These are phyloP conservation scores for Austroboletus eburneus DNA, from an alignment of 768 basidiomycete species.

Conservation along the genomic window DNA sequence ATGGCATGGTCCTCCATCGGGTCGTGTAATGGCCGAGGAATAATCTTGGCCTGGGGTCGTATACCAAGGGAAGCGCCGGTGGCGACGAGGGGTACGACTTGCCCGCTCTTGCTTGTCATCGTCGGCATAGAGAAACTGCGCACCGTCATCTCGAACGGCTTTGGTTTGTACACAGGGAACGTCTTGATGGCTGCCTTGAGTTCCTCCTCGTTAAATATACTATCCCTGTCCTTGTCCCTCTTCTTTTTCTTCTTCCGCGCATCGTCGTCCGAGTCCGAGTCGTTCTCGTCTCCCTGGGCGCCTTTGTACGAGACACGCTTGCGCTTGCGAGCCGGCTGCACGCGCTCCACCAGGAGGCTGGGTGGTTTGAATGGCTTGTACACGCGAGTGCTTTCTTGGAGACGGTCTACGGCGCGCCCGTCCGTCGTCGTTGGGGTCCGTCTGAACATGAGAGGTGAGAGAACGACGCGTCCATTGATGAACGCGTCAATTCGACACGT, in stretches of 20 bases:
- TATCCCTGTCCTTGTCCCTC: conserved; percentile 54
- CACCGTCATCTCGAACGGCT: conserved; percentile 59
- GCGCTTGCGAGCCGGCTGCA: conserved; percentile 73
- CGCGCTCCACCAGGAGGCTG: conserved; percentile 44
- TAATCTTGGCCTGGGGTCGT: conserved; percentile 71
- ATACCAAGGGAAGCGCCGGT: conserved; percentile 81
- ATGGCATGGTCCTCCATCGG: conserved; percentile 98
- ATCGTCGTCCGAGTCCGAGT: conserved; percentile 52
- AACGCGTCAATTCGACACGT: conserved; percentile 22
- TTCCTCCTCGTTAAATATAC: conserved; percentile 60
- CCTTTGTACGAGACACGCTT: conserved; percentile 88
- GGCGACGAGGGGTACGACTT: conserved; percentile 48
- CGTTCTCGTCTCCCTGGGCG: conserved; percentile 52
- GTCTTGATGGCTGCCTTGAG: conserved; percentile 59
- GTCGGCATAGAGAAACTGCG: conserved; percentile 81
- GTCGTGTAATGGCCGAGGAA: conserved; percentile 92
- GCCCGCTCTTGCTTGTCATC: conserved; percentile 70
- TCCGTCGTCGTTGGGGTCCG: conserved; percentile 67
- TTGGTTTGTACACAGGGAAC: conserved; percentile 79
- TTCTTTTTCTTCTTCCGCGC: conserved; percentile 59
- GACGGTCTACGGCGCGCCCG: conserved; percentile 61
- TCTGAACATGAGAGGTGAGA: conserved; percentile 50
- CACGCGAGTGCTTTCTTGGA: conserved; percentile 67
- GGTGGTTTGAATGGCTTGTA: conserved; percentile 83
- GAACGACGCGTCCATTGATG: conserved; percentile 7